These are phyloP conservation scores for Teunomyces barrocoloradensis DNA, from an alignment of 805 yeast genomes.

Conservation along the genomic window DNA sequence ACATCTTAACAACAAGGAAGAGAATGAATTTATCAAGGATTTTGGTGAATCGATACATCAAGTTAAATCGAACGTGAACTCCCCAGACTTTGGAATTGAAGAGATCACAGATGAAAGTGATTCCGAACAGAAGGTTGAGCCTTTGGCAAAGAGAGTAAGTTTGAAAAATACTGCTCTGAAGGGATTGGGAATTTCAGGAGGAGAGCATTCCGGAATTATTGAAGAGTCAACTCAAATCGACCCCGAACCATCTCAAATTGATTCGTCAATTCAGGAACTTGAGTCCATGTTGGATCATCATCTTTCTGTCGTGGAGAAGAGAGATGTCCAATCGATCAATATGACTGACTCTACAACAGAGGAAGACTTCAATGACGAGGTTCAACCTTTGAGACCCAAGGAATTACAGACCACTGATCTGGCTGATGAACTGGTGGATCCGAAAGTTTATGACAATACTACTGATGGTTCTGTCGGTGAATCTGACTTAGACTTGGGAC, in stretches of 20 bases:
- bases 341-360: slow-evolving; percentile 4
- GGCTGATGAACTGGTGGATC: background rate
- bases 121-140: slow-evolving; percentile 11
- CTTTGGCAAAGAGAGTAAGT: background rate
- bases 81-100: slow-evolving; percentile 37
- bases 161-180: background rate
- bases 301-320: slow-evolving; percentile 15
- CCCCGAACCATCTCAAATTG: slow-evolving; percentile 15
- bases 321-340: background rate
- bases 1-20: slow-evolving; percentile 8
- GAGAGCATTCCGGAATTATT: slow-evolving; percentile 8
- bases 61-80: slow-evolving; percentile 2
- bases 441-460: background rate
- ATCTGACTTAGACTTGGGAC: background rate
- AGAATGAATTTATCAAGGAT: background rate
- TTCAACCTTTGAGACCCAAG: slow-evolving; percentile 4
- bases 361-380: slow-evolving; percentile 1
- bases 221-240: slow-evolving; percentile 16
- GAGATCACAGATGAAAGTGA: slow-evolving; percentile 30
- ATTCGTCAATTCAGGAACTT: slow-evolving; percentile 39
- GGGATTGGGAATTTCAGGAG: slow-evolving; percentile 9
- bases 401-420: slow-evolving; percentile 2
- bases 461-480: background rate
- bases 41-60: slow-evolving; percentile 2
- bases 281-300: slow-evolving; percentile 39